Conservation (phyloP, 2,329 filamentous ascomycete genomes). For the Ceratocystis variospora region DNA sequence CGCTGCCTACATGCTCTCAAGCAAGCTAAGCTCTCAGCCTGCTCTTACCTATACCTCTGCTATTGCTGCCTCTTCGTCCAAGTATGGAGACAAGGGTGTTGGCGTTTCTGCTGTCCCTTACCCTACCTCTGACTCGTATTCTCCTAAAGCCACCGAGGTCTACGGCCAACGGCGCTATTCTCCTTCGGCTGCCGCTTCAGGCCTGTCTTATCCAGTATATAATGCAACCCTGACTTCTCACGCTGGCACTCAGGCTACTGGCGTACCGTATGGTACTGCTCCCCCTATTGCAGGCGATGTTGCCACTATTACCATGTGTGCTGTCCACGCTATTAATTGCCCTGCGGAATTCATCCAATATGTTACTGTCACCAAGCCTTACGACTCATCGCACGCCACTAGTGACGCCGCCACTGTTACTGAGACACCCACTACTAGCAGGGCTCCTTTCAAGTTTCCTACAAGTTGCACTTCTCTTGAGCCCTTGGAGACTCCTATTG, state of each 20-base stretch:
- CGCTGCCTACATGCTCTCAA: background rate
- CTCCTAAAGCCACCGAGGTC: conserved; percentile 1
- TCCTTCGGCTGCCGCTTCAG: background rate
- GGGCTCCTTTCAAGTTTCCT: conserved; percentile 13
- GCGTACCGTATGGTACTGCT: conserved; percentile 6
- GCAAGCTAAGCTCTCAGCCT: background rate
- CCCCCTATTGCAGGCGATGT: conserved; percentile 21
- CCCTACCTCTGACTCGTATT: background rate
- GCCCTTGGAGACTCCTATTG: conserved; percentile 11
- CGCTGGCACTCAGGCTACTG: conserved; percentile 17
- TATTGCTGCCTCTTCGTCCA: background rate
- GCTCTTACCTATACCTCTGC: background rate
- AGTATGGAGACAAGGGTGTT: background rate
- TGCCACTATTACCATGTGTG: conserved; percentile 28
- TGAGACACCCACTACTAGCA: background rate
- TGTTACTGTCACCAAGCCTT: conserved; percentile 24
- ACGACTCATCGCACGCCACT: background rate
- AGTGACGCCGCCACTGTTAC: background rate
- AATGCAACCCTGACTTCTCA: background rate
- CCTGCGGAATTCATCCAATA: conserved; percentile 28
- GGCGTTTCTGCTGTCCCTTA: background rate
- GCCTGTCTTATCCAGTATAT: background rate
- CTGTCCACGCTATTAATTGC: conserved; percentile 29
- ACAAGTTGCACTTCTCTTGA: conserved; percentile 6
- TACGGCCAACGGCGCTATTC: background rate